Evolutionary conservation across 108 stramenopile species (phyloP).

Genomic region (Skeletonema grethae): DNA sequence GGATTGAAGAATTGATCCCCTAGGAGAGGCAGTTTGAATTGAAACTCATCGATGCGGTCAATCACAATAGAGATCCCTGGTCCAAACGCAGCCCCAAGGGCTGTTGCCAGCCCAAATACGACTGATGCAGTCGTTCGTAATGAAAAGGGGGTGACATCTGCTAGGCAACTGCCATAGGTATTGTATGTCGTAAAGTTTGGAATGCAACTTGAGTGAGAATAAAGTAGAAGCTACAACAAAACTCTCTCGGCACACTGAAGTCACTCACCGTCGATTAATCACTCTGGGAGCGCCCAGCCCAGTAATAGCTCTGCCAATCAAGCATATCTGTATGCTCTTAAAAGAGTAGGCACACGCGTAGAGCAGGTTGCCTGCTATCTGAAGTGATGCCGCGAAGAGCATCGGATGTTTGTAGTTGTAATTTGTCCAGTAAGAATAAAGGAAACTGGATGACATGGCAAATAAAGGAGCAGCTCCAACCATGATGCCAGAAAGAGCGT

Average conservation of each 20-base stretch:
- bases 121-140: conserved; percentile 68
- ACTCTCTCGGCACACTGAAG: background rate
- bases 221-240: background rate
- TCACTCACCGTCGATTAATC: conserved; percentile 62
- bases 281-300: conserved; percentile 83
- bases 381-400: conserved; percentile 63
- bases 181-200: background rate
- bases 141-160: conserved; percentile 69
- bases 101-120: conserved; percentile 71
- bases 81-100: conserved; percentile 72
- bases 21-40: conserved; percentile 56
- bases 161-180: conserved; percentile 60
- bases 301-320: conserved; percentile 72
- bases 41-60: conserved; percentile 53
- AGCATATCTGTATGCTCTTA: conserved; percentile 61
- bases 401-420: conserved; percentile 71
- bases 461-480: conserved; percentile 81
- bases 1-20: conserved; percentile 61
- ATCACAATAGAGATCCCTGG: conserved; percentile 75
- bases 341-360: conserved; percentile 73
- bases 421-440: conserved; percentile 82
- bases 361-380: conserved; percentile 72
- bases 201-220: conserved; percentile 2
- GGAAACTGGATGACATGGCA: conserved; percentile 62
- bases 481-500: conserved; percentile 78